Percentiles rank a stretch among this genome's conserved stretches.
These are phyloP conservation scores for Tetramitus jugosus DNA, from an alignment of 208 protist species.

Conservation along the genomic window DNA sequence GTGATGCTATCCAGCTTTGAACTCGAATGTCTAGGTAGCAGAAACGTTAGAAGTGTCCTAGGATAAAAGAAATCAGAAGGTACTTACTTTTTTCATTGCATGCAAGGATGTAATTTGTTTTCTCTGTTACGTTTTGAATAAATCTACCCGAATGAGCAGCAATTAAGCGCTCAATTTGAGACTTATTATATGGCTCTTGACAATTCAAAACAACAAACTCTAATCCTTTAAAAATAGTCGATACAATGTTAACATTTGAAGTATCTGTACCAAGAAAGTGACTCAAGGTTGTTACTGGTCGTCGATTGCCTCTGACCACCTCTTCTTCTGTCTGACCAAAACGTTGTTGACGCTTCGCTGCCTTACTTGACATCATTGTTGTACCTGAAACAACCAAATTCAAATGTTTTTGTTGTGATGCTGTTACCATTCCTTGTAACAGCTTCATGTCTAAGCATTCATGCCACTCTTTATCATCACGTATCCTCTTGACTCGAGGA, in stretches of 20 bases:
- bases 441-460: slow-evolving; percentile 35
- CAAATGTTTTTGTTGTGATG: neutral
- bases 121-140: slow-evolving; percentile 41
- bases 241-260: neutral
- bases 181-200: slow-evolving; percentile 18
- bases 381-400: neutral
- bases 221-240: neutral
- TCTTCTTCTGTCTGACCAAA: neutral
- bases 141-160: slow-evolving; percentile 43
- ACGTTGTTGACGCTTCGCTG: neutral
- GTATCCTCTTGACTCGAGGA: slow-evolving; percentile 46
- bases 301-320: neutral
- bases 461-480: slow-evolving; percentile 43
- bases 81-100: no score
- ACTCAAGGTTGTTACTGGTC: no score
- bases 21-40: neutral
- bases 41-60: no score
- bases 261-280: neutral
- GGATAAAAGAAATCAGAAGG: no score
- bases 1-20: neutral
- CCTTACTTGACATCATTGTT: neutral
- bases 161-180: slow-evolving; percentile 40
- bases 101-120: neutral
- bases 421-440: neutral
- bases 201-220: slow-evolving; percentile 27